A percentile compares a stretch with the other conserved stretches of the same genome.
phyloP scores from a whole-genome alignment of 192 early-diverging fungal genomes.

The Coemansia sp. region DNA sequence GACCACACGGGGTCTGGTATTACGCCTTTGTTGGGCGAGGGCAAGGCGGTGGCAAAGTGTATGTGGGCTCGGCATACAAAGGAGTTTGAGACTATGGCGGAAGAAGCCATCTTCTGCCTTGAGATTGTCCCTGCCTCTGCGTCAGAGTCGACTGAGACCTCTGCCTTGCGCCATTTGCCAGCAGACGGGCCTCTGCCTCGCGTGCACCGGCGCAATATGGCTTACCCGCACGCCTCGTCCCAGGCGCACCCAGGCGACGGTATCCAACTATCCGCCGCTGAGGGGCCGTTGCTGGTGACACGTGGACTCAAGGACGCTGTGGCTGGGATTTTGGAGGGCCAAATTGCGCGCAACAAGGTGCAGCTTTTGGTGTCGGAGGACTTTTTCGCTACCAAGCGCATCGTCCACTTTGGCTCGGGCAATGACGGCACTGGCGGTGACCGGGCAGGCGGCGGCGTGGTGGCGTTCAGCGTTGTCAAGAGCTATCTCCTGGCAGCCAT shows the following conservation, averaged over 20 bases:
- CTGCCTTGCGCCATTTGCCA: constrained; percentile 9
- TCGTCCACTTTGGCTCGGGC: constrained; percentile 61
- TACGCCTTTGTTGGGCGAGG: constrained; percentile 27
- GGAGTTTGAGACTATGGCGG: constrained; percentile 63
- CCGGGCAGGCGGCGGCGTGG: constrained; percentile 63
- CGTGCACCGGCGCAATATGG: constrained; percentile 1
- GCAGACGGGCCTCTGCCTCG: not conserved
- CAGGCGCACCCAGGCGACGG: constrained; percentile 20
- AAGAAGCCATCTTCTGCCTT: constrained; percentile 73
- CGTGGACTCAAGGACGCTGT: constrained; percentile 15
- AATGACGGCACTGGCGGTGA: constrained; percentile 54
- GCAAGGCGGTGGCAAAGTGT: constrained; percentile 62
- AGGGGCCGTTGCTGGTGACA: constrained; percentile 5
- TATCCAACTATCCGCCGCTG: not conserved
- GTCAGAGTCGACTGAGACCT: constrained; percentile 16
- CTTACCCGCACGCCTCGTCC: constrained; percentile 1
- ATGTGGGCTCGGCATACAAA: constrained; percentile 68
- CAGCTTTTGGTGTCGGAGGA: constrained; percentile 74
- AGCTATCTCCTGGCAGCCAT: constrained; percentile 72
- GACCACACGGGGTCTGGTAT: constrained; percentile 29
- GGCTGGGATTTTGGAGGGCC: constrained; percentile 28
- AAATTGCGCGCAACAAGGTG: constrained; percentile 19
- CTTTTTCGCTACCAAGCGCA: constrained; percentile 64
- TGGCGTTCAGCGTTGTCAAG: constrained; percentile 71
- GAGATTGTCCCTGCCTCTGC: constrained; percentile 35